Base-by-base conservation (phyloP, 2,329 filamentous ascomycete genomes). In the Blumeriella jaapii region DNA sequence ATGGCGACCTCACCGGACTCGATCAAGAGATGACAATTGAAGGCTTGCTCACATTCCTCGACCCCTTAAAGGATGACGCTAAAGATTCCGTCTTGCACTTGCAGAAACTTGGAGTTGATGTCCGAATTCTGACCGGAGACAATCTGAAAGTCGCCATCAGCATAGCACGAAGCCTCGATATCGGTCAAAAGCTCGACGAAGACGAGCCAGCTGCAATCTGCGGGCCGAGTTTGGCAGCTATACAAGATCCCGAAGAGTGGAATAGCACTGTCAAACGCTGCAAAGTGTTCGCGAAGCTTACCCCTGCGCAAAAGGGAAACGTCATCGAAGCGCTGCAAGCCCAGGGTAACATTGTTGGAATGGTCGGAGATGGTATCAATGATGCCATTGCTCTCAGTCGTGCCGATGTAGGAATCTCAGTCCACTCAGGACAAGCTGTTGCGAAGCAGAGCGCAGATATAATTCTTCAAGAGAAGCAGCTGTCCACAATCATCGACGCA, bases 251-350 rank as follows among this genome's bases (percentile, higher is more conserved):
- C 4, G 23, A 33, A 5, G 34, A 41, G 12, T 38, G 29, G 18
- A 15, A 31, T 14, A 10, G 25, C 7, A 11, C 16, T 7, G 33
- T 36, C 19, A 39, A 34, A 25, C 33, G 36, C n/a, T 44, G 41
- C 32, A 44, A 41, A 29, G 4, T 44, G 10, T 41, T 33, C 20
- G 38, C 41, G 7, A 44, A 44, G 12, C 38, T 44, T 40, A 43
- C 5, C 34, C 49, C 5, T 42, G 60, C 4, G 56, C 56, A 1
- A 24, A 31, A 10, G 38, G 35, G 29, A 11, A 14, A 35, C 25
- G 38, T 38, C 8, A 33, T 44, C 25, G 24, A 31, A 5, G 13
- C 63, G 0, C 47, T 74, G 25, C 64, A 61, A 48, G 29, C n/a
- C 14, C 22, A 38, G 15, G 23, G 31, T 5, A 23, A 43, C 15